Conservation (phyloP, 1,284 basidiomycete species). For the Coniferiporia weirii region DNA sequence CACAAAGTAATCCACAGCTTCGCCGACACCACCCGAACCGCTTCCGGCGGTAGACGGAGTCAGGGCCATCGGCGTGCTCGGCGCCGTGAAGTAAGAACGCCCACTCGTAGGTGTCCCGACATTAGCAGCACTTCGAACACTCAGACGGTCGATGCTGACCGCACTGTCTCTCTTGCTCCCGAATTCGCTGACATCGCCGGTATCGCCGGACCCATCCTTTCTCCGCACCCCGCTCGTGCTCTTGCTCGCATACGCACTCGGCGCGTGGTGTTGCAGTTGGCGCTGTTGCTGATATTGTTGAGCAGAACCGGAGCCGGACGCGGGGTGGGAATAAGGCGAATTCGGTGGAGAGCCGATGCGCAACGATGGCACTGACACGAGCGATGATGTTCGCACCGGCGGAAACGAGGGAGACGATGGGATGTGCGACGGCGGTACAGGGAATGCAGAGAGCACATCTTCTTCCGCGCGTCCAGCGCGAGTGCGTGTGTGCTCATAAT, state of each 20-base stretch:
- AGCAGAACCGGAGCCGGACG: not conserved
- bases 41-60: not conserved
- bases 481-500: not conserved
- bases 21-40: not conserved
- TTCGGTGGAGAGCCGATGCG: not conserved
- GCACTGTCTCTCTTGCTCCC: not conserved
- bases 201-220: not conserved
- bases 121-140: not conserved
- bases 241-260: not conserved
- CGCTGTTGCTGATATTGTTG: not conserved
- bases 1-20: not conserved
- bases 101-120: not conserved
- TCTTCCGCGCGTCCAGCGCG: not conserved
- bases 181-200: not conserved
- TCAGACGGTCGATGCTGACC: not conserved
- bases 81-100: constrained; percentile 2
- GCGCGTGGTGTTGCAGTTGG: not conserved
- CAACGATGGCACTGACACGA: not conserved
- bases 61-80: not conserved
- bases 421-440: constrained; percentile 14
- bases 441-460: constrained; percentile 13
- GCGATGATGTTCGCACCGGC: not conserved
- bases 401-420: not conserved
- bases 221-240: not conserved
- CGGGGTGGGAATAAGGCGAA: not conserved